Conservation (phyloP, 352 stramenopile species). For the Pythium monospermum region DNA sequence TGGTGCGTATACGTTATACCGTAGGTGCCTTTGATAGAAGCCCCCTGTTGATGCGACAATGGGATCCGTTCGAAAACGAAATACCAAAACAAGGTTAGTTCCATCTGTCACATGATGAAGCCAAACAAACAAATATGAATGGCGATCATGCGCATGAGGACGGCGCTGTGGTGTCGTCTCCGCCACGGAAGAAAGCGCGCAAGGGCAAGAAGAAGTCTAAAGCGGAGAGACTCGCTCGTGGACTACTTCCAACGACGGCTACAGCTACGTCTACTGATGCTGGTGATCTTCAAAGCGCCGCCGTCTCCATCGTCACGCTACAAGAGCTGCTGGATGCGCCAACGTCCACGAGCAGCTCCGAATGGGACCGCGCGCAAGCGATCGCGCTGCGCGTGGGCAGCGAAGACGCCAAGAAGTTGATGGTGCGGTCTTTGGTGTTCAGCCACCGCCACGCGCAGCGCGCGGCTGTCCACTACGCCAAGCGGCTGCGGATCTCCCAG, state of each 20-base stretch:
- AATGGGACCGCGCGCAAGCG: conserved; percentile 61
- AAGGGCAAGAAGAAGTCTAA: conserved; percentile 34
- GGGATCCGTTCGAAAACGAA: neutral
- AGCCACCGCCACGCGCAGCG: conserved; percentile 29
- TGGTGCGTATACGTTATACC: conserved; percentile 3
- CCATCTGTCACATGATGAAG: too few relatives aligned
- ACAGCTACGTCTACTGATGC: neutral
- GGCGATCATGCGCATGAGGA: too few relatives aligned
- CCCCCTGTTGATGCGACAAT: neutral
- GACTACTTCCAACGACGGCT: conserved; percentile 3
- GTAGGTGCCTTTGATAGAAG: conserved; percentile 1
- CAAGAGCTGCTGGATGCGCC: conserved; percentile 17
- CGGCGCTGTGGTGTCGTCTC: neutral
- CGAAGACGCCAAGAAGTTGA: conserved; percentile 25
- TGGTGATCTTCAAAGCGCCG: neutral
- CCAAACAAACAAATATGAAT: too few relatives aligned
- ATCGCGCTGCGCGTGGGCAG: conserved; percentile 39
- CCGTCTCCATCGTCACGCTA: conserved; percentile 17
- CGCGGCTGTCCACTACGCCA: conserved; percentile 64
- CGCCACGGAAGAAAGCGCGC: conserved; percentile 22
- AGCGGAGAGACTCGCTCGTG: conserved; percentile 34
- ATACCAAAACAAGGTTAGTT: conserved; percentile 10
- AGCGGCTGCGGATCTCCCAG: conserved; percentile 33
- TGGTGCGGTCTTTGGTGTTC: conserved; percentile 40
- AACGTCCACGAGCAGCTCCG: conserved; percentile 26